Evolutionary conservation across 1,139 yeast species (phyloP).

Genomic region (Sugiyamaella sp.): DNA sequence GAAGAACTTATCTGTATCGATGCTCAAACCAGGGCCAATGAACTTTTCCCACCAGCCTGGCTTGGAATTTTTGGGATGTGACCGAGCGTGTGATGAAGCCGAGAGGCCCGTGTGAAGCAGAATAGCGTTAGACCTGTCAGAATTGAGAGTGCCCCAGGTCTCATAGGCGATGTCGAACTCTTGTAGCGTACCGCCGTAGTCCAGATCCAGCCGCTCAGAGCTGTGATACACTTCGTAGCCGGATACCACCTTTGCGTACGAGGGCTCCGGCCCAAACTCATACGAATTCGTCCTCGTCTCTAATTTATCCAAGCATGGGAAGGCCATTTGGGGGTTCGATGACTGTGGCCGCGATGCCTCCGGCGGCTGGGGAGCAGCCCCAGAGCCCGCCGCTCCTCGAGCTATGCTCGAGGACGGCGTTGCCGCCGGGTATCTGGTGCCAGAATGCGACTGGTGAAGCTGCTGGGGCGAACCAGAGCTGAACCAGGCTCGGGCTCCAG

Average conservation of each 20-base stretch:
- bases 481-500: too few relatives aligned
- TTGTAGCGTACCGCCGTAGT: slow-evolving; percentile 79
- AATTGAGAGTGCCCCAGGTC: slow-evolving; percentile 80
- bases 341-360: neutral
- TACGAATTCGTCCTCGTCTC: slow-evolving; percentile 59
- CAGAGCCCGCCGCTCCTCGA: neutral
- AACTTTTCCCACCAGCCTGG: slow-evolving; percentile 98
- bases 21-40: slow-evolving; percentile 78
- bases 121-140: slow-evolving; percentile 66
- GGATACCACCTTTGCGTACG: slow-evolving; percentile 68
- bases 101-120: slow-evolving; percentile 88
- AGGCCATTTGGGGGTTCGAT: slow-evolving; percentile 64
- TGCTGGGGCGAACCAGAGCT: too few relatives aligned
- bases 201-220: slow-evolving; percentile 64
- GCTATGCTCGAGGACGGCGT: too few relatives aligned
- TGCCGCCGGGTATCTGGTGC: too few relatives aligned
- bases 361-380: neutral
- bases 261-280: slow-evolving; percentile 71
- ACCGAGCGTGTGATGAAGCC: slow-evolving; percentile 93
- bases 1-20: slow-evolving; percentile 81
- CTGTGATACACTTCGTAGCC: slow-evolving; percentile 67
- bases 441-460: too few relatives aligned
- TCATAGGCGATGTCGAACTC: slow-evolving; percentile 84
- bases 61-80: slow-evolving; percentile 67
- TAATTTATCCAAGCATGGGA: slow-evolving; percentile 83